Evolutionary conservation across 2,329 filamentous ascomycete species (phyloP), one percentile per base, ranked within the genome.

Genomic region (Venturia effusa): DNA sequence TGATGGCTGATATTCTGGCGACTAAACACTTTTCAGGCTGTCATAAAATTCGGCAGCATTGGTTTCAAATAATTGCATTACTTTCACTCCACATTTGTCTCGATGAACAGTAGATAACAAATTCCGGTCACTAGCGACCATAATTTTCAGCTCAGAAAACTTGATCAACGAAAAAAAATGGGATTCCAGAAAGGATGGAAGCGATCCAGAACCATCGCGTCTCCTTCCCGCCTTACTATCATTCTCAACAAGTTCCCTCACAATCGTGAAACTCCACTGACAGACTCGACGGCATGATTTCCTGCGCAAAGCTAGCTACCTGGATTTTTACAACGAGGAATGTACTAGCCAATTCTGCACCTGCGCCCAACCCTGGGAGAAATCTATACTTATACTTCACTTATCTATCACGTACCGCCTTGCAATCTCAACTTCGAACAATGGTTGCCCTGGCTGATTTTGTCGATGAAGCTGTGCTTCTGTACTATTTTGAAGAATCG

Each of bases 231-330:
- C n/a, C n/a, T n/a, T n/a, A n/a, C n/a, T n/a, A n/a, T n/a, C 8
- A 39, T 15, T n/a, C 40, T 17, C 27, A 22, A 60, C 37, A 60
- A 27, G 19, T 60, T 60, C 37, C 37, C 40, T 22, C 17, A 30
- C 19, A 60, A 41, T 43, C 40, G 8, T n/a, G 37, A 27, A 43
- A 34, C 37, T 37, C 59, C n/a, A 51, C 51, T 15, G 51, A 22
- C 61, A 62, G 3, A 45, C 45, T 62, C 41, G 51, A n/a, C 8
- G 61, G 61, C 61, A 62, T 48, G 37, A 62, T 51, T 17, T 62
- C 61, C 24, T 51, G 34, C 37, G 51, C 45, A 32, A 45, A 45
- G 4, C 61, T 41, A 45, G 4, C 61, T 41, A 54, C 51, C 61
- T 3, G 43, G 43, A 45, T 51, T 41, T 37, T 24, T 51, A 39